phyloP scores from a whole-genome alignment of 202 grass and related monocot genomes.

The Saccharum hybrid region DNA sequence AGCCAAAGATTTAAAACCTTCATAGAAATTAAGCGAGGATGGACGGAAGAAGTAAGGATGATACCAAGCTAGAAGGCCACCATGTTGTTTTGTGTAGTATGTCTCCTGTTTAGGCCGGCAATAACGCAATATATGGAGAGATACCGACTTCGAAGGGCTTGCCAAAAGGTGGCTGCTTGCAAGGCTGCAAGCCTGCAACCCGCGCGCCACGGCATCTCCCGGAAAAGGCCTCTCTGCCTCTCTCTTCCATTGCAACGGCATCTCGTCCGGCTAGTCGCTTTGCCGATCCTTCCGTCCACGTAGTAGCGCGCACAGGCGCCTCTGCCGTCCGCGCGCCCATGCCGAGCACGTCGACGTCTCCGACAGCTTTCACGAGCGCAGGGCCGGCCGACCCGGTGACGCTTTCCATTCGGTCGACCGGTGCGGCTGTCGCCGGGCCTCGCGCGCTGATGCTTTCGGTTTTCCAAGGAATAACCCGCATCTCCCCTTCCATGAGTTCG shows the following conservation, averaged over 20 bases:
- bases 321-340: slow-evolving; percentile 6
- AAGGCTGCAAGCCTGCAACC: not conserved
- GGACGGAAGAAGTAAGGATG: too few species aligned
- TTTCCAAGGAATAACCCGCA: not conserved
- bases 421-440: not conserved
- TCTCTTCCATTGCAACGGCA: not conserved
- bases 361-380: not conserved
- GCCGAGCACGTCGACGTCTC: slow-evolving; percentile 13
- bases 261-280: slow-evolving; percentile 19
- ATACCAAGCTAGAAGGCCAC: too few species aligned
- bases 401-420: slow-evolving; percentile 12
- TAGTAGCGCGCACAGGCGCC: not conserved
- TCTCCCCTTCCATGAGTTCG: too few species aligned
- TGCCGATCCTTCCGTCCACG: slow-evolving; percentile 8
- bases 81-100: too few species aligned
- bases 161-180: not conserved
- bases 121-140: too few species aligned
- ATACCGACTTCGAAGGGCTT: too few species aligned
- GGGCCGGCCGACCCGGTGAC: not conserved
- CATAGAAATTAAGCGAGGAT: too few species aligned
- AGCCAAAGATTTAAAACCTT: too few species aligned
- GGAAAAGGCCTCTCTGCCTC: not conserved
- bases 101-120: too few species aligned
- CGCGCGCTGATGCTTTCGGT: not conserved
- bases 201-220: not conserved